Evolutionary conservation across 148 eudicot species (phyloP).

Genomic region (Rhododendron ferrugineum): DNA sequence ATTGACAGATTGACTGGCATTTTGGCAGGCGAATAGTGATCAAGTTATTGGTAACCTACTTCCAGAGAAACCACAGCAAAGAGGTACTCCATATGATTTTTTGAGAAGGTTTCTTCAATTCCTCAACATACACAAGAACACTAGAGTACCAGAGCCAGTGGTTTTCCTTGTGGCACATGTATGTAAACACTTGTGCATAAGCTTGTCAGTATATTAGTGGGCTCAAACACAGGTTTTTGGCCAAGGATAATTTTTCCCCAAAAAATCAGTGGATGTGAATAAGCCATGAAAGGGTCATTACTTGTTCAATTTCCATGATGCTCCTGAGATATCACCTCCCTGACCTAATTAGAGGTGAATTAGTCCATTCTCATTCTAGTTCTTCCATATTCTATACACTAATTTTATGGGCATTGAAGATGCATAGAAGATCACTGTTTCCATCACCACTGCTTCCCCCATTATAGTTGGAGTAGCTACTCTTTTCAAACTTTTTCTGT

Average conservation of each 20-base stretch:
- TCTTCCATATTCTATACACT: background rate
- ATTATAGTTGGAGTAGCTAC: background rate
- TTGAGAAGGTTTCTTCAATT: background rate
- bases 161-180: background rate
- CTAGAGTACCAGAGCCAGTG: background rate
- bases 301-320: background rate
- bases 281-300: background rate
- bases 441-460: background rate
- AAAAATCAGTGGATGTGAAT: background rate
- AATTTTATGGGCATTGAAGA: background rate
- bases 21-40: constrained; percentile 93
- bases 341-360: background rate
- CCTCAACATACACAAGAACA: too few species aligned
- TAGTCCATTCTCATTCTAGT: constrained; percentile 1
- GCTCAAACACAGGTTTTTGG: background rate
- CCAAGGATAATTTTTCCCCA: background rate
- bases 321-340: background rate
- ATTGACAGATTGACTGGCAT: constrained; percentile 10
- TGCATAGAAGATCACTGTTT: background rate
- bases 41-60: constrained; percentile 93
- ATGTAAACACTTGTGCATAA: background rate
- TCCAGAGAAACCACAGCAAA: constrained; percentile 95
- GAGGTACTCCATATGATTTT: constrained; percentile 47
- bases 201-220: background rate
- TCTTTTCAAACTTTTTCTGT: background rate